Base-by-base conservation (phyloP, 352 stramenopile species). In the Peronosclerospora sorghi region DNA sequence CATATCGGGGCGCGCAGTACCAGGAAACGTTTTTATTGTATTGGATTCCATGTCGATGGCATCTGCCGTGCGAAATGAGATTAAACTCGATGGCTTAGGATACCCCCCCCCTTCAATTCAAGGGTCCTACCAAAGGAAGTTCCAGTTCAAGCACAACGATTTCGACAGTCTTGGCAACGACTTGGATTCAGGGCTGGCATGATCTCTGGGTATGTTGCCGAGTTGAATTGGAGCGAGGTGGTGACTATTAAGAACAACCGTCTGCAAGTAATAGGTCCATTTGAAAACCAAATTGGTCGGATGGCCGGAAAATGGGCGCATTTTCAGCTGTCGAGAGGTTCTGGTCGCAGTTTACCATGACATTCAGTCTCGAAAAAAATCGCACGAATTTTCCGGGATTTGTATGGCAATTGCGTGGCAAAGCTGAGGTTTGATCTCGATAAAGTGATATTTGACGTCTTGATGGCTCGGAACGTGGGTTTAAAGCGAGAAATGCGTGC, bases 81-180 rank as follows among this genome's bases (percentile, higher is more conserved):
- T 86, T 28, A 66, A 44, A n/a, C 18, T 89, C 15, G 72, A 87
- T 45, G 70, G 77, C 32, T 59, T 89, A 12, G 66, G 72, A 18
- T 87, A 86, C 29, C 75, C 77, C 46, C 77, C 46, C 74, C 74
- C 27, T 89, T 89, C 35, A 86, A 86, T 52, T 59, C 68, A n/a
- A 65, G 70, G 4, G 53, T 82, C 20, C 49, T 86, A 4, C 75
- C 73, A 27, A 73, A 65, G n/a, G 56, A 60, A 14, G 55, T 60
- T 40, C 65, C 50, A 17, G 42, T 58, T 29, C 65, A 76, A 49
- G 55, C 70, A 5, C 63, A 82, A 34, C 56, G 60, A 32, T 66
- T 73, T 43, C 72, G 56, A 4, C 68, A 77, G 9, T 56, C 46
- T 1, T 50, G 56, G 15, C 47, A 64, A 61, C 48, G 56, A 32